phyloP scores from a whole-genome alignment of 768 basidiomycete genomes.

The Pleurotus sapidus region DNA sequence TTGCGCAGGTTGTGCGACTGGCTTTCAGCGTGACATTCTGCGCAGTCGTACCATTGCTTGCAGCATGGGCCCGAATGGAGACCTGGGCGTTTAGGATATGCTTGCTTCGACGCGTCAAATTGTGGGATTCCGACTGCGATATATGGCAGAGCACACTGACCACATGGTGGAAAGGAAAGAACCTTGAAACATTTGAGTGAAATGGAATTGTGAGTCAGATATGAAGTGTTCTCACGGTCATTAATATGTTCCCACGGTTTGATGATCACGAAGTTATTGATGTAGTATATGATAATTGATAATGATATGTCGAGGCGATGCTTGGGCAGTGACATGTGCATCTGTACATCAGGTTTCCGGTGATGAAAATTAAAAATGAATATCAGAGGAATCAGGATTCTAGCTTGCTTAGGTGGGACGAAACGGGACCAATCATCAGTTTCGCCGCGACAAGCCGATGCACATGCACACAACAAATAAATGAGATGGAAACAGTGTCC shows the following conservation, averaged over 20 bases:
- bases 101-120: slow-evolving; percentile 53
- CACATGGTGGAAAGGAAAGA: neutral
- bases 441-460: slow-evolving; percentile 8
- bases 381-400: neutral
- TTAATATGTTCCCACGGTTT: neutral
- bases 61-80: slow-evolving; percentile 96
- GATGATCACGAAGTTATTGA: neutral
- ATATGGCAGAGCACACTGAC: neutral
- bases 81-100: slow-evolving; percentile 97
- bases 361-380: neutral
- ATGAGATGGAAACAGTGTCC: slow-evolving; percentile 3
- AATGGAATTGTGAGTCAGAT: neutral
- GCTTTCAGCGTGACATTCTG: slow-evolving; percentile 89
- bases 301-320: neutral
- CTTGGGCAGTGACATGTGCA: neutral
- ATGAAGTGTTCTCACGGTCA: neutral
- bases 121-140: neutral
- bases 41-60: slow-evolving; percentile 96
- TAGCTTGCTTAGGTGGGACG: neutral
- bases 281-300: neutral
- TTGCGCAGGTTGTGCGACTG: slow-evolving; percentile 71
- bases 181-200: neutral
- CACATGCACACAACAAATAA: slow-evolving; percentile 8
- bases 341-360: neutral
- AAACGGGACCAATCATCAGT: neutral